Evolutionary conservation across 1,284 basidiomycete genomes (phyloP).

Genomic region (Leccinum variabile): DNA sequence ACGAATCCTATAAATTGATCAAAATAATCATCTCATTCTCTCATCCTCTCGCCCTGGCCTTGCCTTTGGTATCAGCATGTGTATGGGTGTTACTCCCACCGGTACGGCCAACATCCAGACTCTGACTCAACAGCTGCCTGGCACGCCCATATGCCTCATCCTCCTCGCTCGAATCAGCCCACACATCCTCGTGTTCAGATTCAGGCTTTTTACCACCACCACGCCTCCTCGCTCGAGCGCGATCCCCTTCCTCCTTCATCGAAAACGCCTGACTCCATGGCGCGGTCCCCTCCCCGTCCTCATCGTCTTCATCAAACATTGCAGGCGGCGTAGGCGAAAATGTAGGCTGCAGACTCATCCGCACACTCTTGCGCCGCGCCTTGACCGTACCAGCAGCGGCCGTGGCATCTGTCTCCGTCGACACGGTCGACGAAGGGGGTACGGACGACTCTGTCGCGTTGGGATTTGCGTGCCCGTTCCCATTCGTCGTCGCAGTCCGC

Average conservation of each 20-base stretch:
- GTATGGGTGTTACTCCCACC: no score
- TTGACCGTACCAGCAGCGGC: no score
- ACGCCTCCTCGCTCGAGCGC: not conserved
- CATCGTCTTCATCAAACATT: constrained; percentile 46
- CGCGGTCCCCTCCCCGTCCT: constrained; percentile 11
- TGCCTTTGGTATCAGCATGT: not conserved
- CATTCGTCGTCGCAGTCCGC: no score
- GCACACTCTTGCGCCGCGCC: constrained; percentile 30
- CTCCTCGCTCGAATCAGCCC: not conserved
- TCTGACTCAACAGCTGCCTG: not conserved
- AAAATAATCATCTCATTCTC: no score
- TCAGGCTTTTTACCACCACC: not conserved
- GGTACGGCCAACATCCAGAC: not conserved
- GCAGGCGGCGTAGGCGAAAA: constrained; percentile 65
- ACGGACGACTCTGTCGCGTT: no score
- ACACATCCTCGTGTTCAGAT: not conserved
- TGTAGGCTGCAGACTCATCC: constrained; percentile 69
- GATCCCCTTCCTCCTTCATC: not conserved
- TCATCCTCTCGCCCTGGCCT: not conserved
- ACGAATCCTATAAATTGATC: no score
- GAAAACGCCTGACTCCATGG: no score
- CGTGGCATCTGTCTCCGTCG: no score
- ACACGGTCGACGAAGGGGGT: no score
- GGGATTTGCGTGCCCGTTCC: no score
- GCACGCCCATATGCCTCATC: not conserved